phyloP scores from a whole-genome alignment of 768 basidiomycete genomes.

The Sistotremastrum niveocremeum region DNA sequence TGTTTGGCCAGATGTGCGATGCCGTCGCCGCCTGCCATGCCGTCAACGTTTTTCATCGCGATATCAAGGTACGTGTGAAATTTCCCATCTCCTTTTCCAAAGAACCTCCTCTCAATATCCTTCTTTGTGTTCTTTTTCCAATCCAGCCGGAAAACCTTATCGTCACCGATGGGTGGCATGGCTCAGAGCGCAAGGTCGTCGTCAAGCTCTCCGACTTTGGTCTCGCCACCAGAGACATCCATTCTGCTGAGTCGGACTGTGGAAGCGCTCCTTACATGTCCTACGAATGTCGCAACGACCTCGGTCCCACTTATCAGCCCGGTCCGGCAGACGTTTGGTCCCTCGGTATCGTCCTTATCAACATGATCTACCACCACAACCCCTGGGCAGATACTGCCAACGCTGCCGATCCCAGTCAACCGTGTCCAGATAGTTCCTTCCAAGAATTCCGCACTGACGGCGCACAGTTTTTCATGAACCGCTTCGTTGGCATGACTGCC shows the following conservation, averaged over 20 bases:
- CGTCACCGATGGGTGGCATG: constrained; percentile 69
- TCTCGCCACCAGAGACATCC: constrained; percentile 75
- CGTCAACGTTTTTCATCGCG: constrained; percentile 83
- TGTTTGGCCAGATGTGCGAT: constrained; percentile 99
- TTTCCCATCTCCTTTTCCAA: no score
- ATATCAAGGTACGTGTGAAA: constrained; percentile 53
- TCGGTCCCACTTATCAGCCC: constrained; percentile 87
- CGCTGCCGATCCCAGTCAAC: constrained; percentile 37
- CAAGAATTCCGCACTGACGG: constrained; percentile 66
- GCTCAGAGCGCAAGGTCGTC: constrained; percentile 71
- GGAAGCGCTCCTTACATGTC: constrained; percentile 99
- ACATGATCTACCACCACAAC: constrained; percentile 98
- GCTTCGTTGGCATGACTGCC: constrained; percentile 82
- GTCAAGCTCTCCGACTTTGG: constrained; percentile 98
- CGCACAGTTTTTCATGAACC: constrained; percentile 73
- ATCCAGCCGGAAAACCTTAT: constrained; percentile 82
- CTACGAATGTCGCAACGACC: constrained; percentile 96
- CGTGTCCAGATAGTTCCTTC: constrained; percentile 41
- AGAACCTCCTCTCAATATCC: no score
- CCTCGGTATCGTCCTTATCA: constrained; percentile 95
- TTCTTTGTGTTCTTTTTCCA: no score
- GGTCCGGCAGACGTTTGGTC: constrained; percentile 98
- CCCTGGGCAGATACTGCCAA: constrained; percentile 93
- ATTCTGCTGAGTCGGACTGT: constrained; percentile 94
- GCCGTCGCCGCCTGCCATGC: constrained; percentile 92